Base-by-base conservation (phyloP, 2,329 filamentous ascomycete species). In the Pestalotiopsis sp. region DNA sequence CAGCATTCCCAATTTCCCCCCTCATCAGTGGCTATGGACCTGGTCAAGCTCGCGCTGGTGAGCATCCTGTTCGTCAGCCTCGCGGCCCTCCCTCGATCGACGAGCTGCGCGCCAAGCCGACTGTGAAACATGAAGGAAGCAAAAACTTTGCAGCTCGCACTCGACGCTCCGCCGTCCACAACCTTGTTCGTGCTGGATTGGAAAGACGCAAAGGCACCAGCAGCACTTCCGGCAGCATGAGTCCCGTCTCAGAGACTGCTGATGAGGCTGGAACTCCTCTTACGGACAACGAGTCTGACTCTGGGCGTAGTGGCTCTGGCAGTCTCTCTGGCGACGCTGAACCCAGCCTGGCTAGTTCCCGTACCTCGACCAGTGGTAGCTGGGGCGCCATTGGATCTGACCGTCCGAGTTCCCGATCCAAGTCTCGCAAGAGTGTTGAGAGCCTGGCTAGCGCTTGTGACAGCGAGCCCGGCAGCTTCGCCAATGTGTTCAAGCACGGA, bases 71-170 rank as follows among this genome's bases (percentile, higher is more conserved):
- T 66, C 94, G 96, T 69, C 96, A 99, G 82, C 96, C 96, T 66
- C 93, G 94, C 72, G 95, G 95, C 4, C 96, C 96, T 27, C 96
- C 96, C 14, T 90, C 93, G 14, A 87, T 98, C 65, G 96, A 99
- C 73, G 96, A 99, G 83, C 90, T 99, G 70, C 89, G 92, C 76
- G 88, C 91, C 23, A 96, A 95, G 82, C 96, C 96, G 1, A 98
- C 95, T 9, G 91, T 93, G 73, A 97, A 94, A 83, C 90, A 95
- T 72, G 95, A 98, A 80, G 96, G 95, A 27, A 98, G 95, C 90
- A 91, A 98, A 89, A 99, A 99, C 84, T 99, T 99, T 82, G 92
- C 93, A 12, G 91, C 94, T 68, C 94, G 96, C 70, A 95, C 97
- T 76, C 94, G 96, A 70, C 94, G 95, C 72, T 94, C 93, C 75